Evolutionary conservation across 306 rosid species (phyloP).

Genomic region (Vigna nakashimae): DNA sequence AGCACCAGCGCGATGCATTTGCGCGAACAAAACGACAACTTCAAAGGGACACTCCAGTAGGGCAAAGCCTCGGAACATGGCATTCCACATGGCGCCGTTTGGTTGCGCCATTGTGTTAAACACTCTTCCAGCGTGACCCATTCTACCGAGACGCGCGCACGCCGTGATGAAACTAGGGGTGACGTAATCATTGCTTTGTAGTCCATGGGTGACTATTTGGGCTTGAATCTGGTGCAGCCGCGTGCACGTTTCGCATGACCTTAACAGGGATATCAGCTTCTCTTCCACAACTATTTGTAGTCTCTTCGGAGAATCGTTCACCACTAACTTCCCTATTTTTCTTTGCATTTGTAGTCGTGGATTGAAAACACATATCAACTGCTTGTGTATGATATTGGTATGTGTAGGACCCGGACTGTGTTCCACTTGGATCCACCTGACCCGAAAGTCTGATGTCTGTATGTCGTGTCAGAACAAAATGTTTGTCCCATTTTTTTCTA

Average conservation of each 20-base stretch:
- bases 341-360: neutral
- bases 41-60: constrained; percentile 45
- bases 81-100: constrained; percentile 67
- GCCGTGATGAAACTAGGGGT: constrained; percentile 56
- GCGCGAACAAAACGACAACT: constrained; percentile 55
- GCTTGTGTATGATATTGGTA: too few species aligned
- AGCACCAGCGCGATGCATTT: constrained; percentile 51
- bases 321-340: constrained; percentile 50
- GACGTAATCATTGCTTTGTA: constrained; percentile 54
- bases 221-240: constrained; percentile 63
- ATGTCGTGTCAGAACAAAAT: too few species aligned
- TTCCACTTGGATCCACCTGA: neutral
- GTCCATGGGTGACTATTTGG: constrained; percentile 61
- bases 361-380: neutral
- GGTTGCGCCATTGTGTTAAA: constrained; percentile 66
- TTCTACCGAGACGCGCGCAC: constrained; percentile 47
- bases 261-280: constrained; percentile 62
- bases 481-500: too few species aligned
- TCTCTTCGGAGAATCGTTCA: constrained; percentile 42
- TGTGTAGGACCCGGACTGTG: too few species aligned
- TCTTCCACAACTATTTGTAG: constrained; percentile 59
- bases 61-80: constrained; percentile 62
- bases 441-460: neutral
- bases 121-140: constrained; percentile 59
- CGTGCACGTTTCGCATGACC: constrained; percentile 64